Conservation (phyloP, 768 basidiomycete species). For the Mycena albidolilacea region DNA sequence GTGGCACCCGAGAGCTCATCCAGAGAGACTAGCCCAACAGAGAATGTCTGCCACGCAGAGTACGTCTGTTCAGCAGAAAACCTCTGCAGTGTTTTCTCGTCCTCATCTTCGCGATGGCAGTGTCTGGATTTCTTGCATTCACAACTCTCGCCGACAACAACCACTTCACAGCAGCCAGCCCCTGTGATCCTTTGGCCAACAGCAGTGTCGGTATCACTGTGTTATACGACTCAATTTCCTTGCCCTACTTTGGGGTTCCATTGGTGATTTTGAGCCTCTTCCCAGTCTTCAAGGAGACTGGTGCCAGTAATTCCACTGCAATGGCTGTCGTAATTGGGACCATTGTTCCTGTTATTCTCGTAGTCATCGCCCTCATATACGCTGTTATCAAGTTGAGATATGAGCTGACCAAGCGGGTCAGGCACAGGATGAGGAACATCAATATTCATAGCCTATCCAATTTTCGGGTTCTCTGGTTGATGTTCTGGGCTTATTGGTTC, state of each 20-base stretch:
- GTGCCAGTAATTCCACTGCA: neutral
- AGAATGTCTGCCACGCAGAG: neutral
- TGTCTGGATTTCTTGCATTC: neutral
- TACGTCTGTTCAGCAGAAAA: neutral
- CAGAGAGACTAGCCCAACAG: too few species aligned
- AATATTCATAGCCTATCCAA: neutral
- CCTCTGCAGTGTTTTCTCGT: neutral
- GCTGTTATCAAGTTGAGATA: neutral
- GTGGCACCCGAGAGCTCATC: too few species aligned
- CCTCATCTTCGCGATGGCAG: neutral
- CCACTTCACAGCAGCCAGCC: slow-evolving; percentile 3
- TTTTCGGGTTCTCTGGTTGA: neutral
- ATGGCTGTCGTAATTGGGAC: too few species aligned
- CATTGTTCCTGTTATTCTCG: neutral
- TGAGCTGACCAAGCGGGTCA: neutral
- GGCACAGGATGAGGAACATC: neutral
- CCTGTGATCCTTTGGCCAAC: slow-evolving; percentile 3
- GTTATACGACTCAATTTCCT: neutral
- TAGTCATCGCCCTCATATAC: neutral
- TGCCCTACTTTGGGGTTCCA: slow-evolving; percentile 7
- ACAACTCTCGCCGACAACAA: slow-evolving; percentile 6
- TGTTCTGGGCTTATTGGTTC: slow-evolving; percentile 12
- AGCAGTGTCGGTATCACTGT: neutral
- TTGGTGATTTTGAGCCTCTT: neutral
- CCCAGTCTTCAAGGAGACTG: too few species aligned